Evolutionary conservation across 306 rosid genomes (phyloP).

Genomic region (Canavalia ensiformis): DNA sequence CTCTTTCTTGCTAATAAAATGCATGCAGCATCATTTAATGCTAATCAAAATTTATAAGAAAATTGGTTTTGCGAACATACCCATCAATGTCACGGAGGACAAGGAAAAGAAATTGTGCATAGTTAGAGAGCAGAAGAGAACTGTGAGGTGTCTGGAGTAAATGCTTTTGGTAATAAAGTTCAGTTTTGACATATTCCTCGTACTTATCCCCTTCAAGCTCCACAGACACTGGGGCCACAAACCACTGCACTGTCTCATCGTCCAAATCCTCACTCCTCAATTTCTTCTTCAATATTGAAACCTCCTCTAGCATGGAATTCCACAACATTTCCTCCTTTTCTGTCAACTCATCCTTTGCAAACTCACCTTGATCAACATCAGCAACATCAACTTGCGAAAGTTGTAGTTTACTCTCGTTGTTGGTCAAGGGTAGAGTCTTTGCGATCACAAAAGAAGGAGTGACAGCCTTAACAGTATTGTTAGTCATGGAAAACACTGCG

Average conservation of each 20-base stretch:
- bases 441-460: slow-evolving; percentile 43
- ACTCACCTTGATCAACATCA: slow-evolving; percentile 36
- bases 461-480: slow-evolving; percentile 46
- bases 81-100: slow-evolving; percentile 67
- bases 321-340: slow-evolving; percentile 65
- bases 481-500: slow-evolving; percentile 63
- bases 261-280: slow-evolving; percentile 55
- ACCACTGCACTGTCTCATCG: slow-evolving; percentile 44
- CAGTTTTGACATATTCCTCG: slow-evolving; percentile 65
- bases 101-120: slow-evolving; percentile 82
- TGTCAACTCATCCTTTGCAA: slow-evolving; percentile 44
- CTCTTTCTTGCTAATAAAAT: background rate
- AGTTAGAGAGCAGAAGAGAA: slow-evolving; percentile 83
- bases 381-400: slow-evolving; percentile 22
- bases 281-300: slow-evolving; percentile 56
- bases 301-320: slow-evolving; percentile 70
- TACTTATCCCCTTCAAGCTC: slow-evolving; percentile 68
- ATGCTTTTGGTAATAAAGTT: slow-evolving; percentile 61
- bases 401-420: slow-evolving; percentile 8
- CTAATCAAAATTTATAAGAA: background rate
- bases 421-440: background rate
- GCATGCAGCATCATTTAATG: background rate
- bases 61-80: slow-evolving; percentile 52
- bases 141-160: slow-evolving; percentile 57
- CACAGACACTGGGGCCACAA: slow-evolving; percentile 66